Evolutionary conservation across 2,329 filamentous ascomycete species (phyloP).

Genomic region (Fusarium sp.): DNA sequence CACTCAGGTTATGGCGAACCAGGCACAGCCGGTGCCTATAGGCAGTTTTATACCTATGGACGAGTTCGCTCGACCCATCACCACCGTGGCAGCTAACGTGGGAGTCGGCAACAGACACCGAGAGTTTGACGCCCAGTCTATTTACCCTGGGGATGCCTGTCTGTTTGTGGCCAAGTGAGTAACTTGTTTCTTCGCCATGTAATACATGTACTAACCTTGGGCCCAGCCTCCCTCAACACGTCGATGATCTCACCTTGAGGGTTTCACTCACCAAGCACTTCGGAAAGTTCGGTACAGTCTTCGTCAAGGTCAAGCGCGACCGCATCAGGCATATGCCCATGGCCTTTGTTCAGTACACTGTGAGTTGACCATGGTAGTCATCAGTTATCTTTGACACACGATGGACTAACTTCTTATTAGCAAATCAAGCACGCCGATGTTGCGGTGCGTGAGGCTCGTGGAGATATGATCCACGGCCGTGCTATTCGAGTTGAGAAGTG

Average conservation of each 20-base stretch:
- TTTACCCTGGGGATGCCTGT: slow-evolving; percentile 64
- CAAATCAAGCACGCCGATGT: slow-evolving; percentile 57
- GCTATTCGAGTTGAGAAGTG: slow-evolving; percentile 67
- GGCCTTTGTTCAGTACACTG: slow-evolving; percentile 70
- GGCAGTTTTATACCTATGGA: neutral
- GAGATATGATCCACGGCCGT: slow-evolving; percentile 61
- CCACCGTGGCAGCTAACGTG: neutral
- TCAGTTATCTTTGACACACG: neutral
- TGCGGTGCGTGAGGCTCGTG: slow-evolving; percentile 58
- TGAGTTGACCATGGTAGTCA: slow-evolving; percentile 45
- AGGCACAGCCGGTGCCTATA: neutral
- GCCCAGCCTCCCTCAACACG: slow-evolving; percentile 58
- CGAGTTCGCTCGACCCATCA: neutral
- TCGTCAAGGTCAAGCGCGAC: slow-evolving; percentile 70
- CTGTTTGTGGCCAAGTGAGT: slow-evolving; percentile 73
- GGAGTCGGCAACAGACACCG: neutral
- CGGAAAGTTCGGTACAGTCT: slow-evolving; percentile 62
- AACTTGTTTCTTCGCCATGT: neutral
- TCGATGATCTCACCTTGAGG: slow-evolving; percentile 60
- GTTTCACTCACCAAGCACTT: slow-evolving; percentile 62
- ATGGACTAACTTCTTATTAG: slow-evolving; percentile 44
- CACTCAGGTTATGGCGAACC: neutral
- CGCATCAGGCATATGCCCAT: slow-evolving; percentile 63
- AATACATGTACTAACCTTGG: neutral
- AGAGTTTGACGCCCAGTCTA: slow-evolving; percentile 57